phyloP scores from a whole-genome alignment of 805 yeast species.

The Saccharomycopsis olivae region DNA sequence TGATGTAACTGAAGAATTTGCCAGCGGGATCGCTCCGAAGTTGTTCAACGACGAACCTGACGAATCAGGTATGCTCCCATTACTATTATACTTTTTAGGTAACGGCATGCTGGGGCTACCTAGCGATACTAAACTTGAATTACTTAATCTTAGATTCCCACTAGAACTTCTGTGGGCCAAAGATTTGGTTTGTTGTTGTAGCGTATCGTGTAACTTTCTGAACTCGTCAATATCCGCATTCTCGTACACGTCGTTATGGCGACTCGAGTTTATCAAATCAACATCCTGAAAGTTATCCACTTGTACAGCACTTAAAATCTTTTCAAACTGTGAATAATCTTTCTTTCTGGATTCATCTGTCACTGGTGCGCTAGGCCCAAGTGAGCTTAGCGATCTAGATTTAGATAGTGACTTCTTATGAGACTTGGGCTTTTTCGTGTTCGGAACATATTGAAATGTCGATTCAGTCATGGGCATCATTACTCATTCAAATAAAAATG shows the following conservation, averaged over 20 bases:
- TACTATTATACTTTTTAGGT: conserved; percentile 3
- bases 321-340: conserved; percentile 1
- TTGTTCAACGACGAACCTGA: conserved; percentile 8
- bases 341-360: neutral
- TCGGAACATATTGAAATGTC: conserved; percentile 1
- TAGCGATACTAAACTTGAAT: conserved; percentile 5
- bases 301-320: conserved; percentile 9
- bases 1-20: conserved; percentile 8
- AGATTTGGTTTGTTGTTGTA: conserved; percentile 7
- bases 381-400: conserved; percentile 4
- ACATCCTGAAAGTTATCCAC: conserved; percentile 17
- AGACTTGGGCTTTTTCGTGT: neutral
- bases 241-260: neutral
- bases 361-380: conserved; percentile 1
- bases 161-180: conserved; percentile 4
- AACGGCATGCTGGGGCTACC: conserved; percentile 5
- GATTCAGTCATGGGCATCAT: neutral
- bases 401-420: conserved; percentile 4
- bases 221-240: conserved; percentile 11
- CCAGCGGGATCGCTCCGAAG: neutral
- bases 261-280: conserved; percentile 5
- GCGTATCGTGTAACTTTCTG: conserved; percentile 11
- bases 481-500: too few species aligned
- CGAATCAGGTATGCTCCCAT: conserved; percentile 4
- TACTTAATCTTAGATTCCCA: conserved; percentile 2